phyloP scores from a whole-genome alignment of 1,139 yeast genomes.

The Saccharomyces hybrid region DNA sequence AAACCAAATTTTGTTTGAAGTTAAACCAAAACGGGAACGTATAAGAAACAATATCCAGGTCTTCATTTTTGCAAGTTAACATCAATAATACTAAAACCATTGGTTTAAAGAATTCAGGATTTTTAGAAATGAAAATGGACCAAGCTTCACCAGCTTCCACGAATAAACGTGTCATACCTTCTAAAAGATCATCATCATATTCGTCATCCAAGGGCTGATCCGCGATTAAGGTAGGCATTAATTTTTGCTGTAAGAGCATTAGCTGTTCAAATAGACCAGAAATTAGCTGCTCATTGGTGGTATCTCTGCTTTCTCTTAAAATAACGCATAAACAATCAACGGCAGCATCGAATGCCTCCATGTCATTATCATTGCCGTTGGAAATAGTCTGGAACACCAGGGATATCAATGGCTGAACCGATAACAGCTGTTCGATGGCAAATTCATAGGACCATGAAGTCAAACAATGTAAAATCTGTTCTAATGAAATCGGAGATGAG shows the following conservation, averaged over 20 bases:
- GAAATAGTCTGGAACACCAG: constrained; percentile 63
- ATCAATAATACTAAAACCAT: constrained; percentile 63
- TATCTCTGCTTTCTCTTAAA: constrained; percentile 72
- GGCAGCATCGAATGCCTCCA: constrained; percentile 75
- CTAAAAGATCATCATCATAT: constrained; percentile 46
- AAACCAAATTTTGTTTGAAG: constrained; percentile 60
- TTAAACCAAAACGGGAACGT: constrained; percentile 91
- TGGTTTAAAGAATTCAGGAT: constrained; percentile 63
- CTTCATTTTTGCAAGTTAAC: constrained; percentile 37
- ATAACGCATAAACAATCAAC: constrained; percentile 78
- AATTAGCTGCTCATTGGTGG: constrained; percentile 53
- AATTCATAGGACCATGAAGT: constrained; percentile 88
- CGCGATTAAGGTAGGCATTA: constrained; percentile 18
- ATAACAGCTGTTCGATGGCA: constrained; percentile 58
- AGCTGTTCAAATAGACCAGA: constrained; percentile 63
- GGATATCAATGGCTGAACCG: constrained; percentile 54
- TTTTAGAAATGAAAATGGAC: constrained; percentile 77
- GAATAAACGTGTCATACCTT: constrained; percentile 67
- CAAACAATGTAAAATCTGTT: constrained; percentile 58
- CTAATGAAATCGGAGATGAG: constrained; percentile 18
- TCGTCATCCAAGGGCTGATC: constrained; percentile 13
- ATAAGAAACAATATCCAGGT: constrained; percentile 80
- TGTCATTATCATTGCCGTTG: constrained; percentile 31
- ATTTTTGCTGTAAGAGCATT: constrained; percentile 40
- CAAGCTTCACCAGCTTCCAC: constrained; percentile 94